These are phyloP conservation scores for Phyllosticta ampelicida DNA, from an alignment of 2,329 filamentous ascomycete species.

Conservation along the genomic window DNA sequence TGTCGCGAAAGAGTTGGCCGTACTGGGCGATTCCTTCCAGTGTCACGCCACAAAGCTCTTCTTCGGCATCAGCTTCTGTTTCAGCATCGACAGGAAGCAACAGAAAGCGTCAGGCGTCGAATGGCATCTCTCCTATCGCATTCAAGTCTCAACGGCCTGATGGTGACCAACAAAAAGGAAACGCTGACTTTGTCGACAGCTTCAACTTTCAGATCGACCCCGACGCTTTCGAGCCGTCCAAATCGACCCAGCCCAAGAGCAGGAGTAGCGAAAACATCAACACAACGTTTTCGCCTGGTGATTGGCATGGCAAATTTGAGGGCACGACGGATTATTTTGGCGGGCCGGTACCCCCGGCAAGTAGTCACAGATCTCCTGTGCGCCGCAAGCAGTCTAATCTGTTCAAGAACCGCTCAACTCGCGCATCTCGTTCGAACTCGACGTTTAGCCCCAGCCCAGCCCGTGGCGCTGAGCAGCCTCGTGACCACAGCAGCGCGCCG, in stretches of 20 bases:
- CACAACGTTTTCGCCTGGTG: constrained; percentile 37
- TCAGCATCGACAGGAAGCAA: neutral
- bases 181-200: constrained; percentile 8
- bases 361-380: neutral
- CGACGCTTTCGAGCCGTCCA: constrained; percentile 12
- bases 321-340: constrained; percentile 34
- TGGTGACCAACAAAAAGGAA: neutral
- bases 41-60: constrained; percentile 3
- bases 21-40: constrained; percentile 13
- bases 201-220: constrained; percentile 11
- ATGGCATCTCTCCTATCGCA: neutral
- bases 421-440: constrained; percentile 21
- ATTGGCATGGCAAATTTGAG: constrained; percentile 37
- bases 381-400: neutral
- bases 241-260: constrained; percentile 26
- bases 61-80: neutral
- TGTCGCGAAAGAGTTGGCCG: neutral
- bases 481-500: neutral
- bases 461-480: constrained; percentile 8
- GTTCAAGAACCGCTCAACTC: constrained; percentile 15
- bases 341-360: constrained; percentile 7
- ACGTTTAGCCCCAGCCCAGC: constrained; percentile 14
- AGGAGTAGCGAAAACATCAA: constrained; percentile 40
- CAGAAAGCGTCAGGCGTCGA: constrained; percentile 2
- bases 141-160: neutral